Conservation (phyloP, 441 rosid species). For the Theobroma grandiflorum region DNA sequence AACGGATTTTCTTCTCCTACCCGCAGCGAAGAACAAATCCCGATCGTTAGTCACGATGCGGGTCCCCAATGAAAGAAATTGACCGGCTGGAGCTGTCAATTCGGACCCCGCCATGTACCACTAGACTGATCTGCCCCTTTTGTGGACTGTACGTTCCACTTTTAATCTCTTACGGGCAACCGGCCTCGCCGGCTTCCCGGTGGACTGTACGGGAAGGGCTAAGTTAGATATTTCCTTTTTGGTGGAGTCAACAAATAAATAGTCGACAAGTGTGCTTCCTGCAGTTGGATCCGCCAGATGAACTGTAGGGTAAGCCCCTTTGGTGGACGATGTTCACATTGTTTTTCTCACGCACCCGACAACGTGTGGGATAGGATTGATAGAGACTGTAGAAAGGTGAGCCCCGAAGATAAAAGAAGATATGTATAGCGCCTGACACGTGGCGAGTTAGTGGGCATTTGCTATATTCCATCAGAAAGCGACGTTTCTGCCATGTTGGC, state of each 20-base stretch:
- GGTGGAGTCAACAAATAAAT: neutral
- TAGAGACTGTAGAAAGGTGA: neutral
- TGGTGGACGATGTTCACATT: neutral
- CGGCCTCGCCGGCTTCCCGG: neutral
- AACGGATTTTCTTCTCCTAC: slow-evolving; percentile 10
- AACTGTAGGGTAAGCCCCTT: neutral
- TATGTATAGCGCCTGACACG: slow-evolving; percentile 26
- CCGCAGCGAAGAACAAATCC: neutral
- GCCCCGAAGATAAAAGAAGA: slow-evolving; percentile 1
- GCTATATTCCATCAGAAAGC: slow-evolving; percentile 47
- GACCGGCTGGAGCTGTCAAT: slow-evolving; percentile 1
- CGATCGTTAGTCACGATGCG: neutral
- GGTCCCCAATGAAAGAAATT: neutral
- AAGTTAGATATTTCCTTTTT: slow-evolving; percentile 11
- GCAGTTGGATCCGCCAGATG: slow-evolving; percentile 4
- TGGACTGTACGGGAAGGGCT: neutral
- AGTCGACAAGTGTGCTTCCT: neutral
- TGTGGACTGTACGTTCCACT: neutral
- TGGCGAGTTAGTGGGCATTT: slow-evolving; percentile 34
- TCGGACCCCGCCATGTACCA: neutral
- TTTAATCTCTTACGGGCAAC: neutral
- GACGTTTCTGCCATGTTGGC: slow-evolving; percentile 64
- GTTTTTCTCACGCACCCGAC: neutral
- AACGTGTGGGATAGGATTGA: neutral
- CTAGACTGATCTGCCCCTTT: neutral